A percentile compares a stretch with the other conserved stretches of the same genome.
phyloP scores from a whole-genome alignment of 2,329 filamentous ascomycete genomes.

The Colletotrichum noveboracense region DNA sequence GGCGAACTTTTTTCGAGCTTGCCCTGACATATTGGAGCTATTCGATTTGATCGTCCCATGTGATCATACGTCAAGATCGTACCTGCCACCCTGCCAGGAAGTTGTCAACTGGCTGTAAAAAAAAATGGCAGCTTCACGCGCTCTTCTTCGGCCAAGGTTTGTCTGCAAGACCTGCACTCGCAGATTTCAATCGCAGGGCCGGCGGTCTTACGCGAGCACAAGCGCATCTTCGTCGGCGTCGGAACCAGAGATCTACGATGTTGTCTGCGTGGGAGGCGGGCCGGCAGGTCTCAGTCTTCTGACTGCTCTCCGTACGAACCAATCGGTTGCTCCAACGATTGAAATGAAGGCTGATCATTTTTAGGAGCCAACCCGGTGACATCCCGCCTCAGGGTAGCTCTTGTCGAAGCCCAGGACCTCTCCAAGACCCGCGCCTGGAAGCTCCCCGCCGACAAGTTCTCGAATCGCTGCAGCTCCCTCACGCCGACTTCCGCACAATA shows the following conservation, averaged over 20 bases:
- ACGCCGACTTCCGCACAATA: constrained; percentile 89
- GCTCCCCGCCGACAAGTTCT: constrained; percentile 73
- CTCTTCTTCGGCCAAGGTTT: constrained; percentile 35
- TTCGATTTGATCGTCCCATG: neutral
- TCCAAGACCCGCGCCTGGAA: constrained; percentile 70
- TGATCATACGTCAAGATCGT: neutral
- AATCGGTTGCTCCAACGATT: neutral
- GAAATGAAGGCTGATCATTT: constrained; percentile 9
- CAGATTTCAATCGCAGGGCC: constrained; percentile 37
- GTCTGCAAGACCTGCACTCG: constrained; percentile 55
- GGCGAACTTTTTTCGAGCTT: constrained; percentile 5
- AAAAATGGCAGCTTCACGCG: constrained; percentile 18
- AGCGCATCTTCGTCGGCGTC: constrained; percentile 4
- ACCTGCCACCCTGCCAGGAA: neutral
- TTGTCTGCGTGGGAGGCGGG: constrained; percentile 89
- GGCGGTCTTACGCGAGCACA: constrained; percentile 22
- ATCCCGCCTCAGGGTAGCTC: constrained; percentile 78
- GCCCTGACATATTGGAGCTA: neutral
- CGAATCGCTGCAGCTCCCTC: constrained; percentile 94
- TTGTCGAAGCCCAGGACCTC: constrained; percentile 90
- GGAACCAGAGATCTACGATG: constrained; percentile 80
- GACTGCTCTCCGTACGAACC: constrained; percentile 71
- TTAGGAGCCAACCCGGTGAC: constrained; percentile 78
- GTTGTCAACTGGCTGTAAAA: neutral
- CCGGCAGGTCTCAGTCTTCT: constrained; percentile 87